Base-by-base conservation (phyloP, 1,284 basidiomycete species). In the Melampsora occidentalis region DNA sequence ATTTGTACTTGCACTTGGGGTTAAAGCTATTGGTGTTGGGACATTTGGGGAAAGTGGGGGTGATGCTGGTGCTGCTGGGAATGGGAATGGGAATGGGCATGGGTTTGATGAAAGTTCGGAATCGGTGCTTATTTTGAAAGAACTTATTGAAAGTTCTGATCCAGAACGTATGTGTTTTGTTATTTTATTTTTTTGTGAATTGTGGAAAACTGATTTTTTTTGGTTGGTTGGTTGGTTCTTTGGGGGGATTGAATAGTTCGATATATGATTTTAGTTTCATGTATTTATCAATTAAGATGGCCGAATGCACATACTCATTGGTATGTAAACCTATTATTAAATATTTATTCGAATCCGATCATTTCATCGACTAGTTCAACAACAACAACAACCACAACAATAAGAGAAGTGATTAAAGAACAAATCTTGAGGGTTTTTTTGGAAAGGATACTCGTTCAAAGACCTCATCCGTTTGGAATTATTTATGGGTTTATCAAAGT, bases 391-490 rank as follows among this genome's bases (percentile, higher is more conserved):
- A 28, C 28, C 1, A 28, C 35, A 39, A 39, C 35, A 46, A 1
- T 3, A 46, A 46, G 2, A 12, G 42, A 46, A 1, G 9, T 87
- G 59, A 91, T 97, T 85, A 88, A 90, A 79, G 96, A 98, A 85
- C 89, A 96, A 79, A 89, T 97, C 85, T 91, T 92, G 57, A 91
- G 91, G 77, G 93, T 97, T 39, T 87, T 99, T 35, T 86, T 99
- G 79, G 95, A 98, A 83, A 89, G 96, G 51, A 91, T 97, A 84
- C 89, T 98, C 77, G 94, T 94, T 72, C 89, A 94, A 82, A 90
- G 93, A 61, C 96, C 96, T 71, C 95, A 98, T 81, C 94, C 96
- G n/a, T 98, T 94, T 93, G 96, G 95, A 77, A 89, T 94, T 61
- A 85, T 97, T 78, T 89, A 93, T 80, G 94, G 93, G 1, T 97